Base-by-base conservation (phyloP, 257 asterid species). In the Schizonepeta tenuifolia region DNA sequence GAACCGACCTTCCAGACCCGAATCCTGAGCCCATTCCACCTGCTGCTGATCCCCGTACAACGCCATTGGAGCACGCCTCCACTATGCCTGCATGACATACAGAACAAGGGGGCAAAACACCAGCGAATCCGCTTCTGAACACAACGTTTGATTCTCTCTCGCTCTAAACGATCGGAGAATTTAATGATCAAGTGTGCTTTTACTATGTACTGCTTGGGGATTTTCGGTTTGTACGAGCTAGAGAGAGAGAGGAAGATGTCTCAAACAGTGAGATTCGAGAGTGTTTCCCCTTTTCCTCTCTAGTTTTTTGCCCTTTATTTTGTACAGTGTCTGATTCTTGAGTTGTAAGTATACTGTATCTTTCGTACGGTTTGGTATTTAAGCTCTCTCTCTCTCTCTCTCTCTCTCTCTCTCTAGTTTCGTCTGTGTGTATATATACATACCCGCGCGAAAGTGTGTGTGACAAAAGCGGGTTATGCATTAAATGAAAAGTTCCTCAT, bases 371-470 rank as follows among this genome's bases (percentile, higher is more conserved):
- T 24, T 68, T 59, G 75, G 65, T 71, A 69, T 79, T 71, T 68
- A 44, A 65, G 53, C 75, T 11, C 56, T 9, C 74, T 49, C 71
- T 13, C 81, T 70, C 60, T 60, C 63, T 7, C 31, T 35, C 47
- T 53, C 54, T 46, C 26, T 43, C 49, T 33, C 55, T 20, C 44
- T 46, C 71, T 26, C 65, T 50, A 46, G 51, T 63, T 77, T 69
- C 63, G 85, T 68, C 77, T 43, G 83, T 65, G 74, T 69, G 82
- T 69, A 62, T 65, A 84, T 69, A 62, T 65, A 84, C 76, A 86
- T 81, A 84, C 92, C 87, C 95, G 92, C 95, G 92, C 95, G 86
- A 86, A 82, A 81, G 80, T 58, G 71, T 62, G 80, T 74, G 75
- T 53, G 57, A 64, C 60, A 77, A 79, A 73, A 71, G 76, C 75